Percentiles rank a stretch among this genome's conserved stretches.
Conservation (phyloP, 106 monocot genomes). For the Chionographis japonica region DNA sequence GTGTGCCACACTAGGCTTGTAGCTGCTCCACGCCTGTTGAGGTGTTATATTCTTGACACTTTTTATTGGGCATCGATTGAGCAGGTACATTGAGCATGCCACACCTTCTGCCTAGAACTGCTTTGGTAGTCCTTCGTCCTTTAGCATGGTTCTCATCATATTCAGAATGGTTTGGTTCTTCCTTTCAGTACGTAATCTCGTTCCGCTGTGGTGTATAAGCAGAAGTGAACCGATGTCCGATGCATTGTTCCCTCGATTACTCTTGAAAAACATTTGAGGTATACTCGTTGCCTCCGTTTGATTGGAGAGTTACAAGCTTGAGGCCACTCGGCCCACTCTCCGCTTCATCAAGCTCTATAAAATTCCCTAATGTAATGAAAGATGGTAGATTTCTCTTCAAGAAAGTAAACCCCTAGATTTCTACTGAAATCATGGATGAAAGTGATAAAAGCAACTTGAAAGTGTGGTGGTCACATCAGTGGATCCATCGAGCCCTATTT, state of each 20-base stretch:
- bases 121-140: slow-evolving; percentile 3
- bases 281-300: not conserved
- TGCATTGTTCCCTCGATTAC: not conserved
- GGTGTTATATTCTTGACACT: not conserved
- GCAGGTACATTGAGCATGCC: not conserved
- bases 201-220: not conserved
- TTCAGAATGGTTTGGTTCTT: not conserved
- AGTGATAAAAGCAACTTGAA: too few species aligned
- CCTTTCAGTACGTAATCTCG: not conserved
- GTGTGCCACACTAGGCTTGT: slow-evolving; percentile 3
- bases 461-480: too few species aligned
- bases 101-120: not conserved
- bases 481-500: not conserved
- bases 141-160: slow-evolving; percentile 6
- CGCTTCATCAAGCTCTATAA: slow-evolving; percentile 1
- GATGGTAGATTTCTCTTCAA: slow-evolving; percentile 6
- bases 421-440: not conserved
- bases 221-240: too few species aligned
- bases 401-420: slow-evolving; percentile 5
- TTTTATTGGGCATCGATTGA: slow-evolving; percentile 6
- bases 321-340: not conserved
- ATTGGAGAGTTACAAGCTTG: not conserved
- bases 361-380: slow-evolving; percentile 9
- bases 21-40: not conserved
- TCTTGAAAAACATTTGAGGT: not conserved